A percentile compares a stretch with the other conserved stretches of the same genome.
Conservation (phyloP, 2,329 filamentous ascomycete genomes). For the Ceratocystis harringtonii region DNA sequence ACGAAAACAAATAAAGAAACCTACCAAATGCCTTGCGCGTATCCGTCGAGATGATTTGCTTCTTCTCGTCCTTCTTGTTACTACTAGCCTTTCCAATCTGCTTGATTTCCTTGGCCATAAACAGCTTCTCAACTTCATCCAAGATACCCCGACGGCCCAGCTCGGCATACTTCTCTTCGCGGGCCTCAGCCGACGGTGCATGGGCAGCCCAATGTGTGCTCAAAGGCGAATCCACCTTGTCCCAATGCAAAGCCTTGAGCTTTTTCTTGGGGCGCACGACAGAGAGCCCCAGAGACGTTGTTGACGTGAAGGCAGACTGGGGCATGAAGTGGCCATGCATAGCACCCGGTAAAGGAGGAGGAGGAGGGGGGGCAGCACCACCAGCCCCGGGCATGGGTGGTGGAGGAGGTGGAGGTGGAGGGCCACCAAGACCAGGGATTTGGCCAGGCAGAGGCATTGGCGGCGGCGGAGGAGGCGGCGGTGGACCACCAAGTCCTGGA, state of each 20-base stretch:
- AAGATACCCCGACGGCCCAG: conserved; percentile 87
- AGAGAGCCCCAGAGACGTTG: conserved; percentile 51
- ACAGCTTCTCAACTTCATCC: conserved; percentile 93
- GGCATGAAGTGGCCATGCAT: conserved; percentile 65
- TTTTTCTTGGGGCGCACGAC: conserved; percentile 94
- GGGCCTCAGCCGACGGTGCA: conserved; percentile 68
- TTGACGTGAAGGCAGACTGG: conserved; percentile 39
- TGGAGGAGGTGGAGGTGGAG: conserved; percentile 24
- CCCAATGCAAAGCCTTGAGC: conserved; percentile 98
- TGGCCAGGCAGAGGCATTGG: conserved; percentile 25
- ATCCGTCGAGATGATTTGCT: conserved; percentile 86
- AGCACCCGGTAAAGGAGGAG: conserved; percentile 50
- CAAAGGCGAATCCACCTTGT: conserved; percentile 87
- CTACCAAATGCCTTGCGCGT: conserved; percentile 72
- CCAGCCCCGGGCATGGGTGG: conserved; percentile 27
- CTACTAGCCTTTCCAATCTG: conserved; percentile 53
- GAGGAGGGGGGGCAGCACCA: conserved; percentile 35
- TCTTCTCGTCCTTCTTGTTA: conserved; percentile 78
- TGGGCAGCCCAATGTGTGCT: conserved; percentile 88
- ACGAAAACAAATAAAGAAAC: conserved; percentile 20
- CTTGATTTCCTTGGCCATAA: conserved; percentile 95
- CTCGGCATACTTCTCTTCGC: conserved; percentile 91
- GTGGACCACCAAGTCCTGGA: conserved; percentile 20
- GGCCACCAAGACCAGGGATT: conserved; percentile 10
- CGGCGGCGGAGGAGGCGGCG: conserved; percentile 28